A percentile compares a stretch with the other conserved stretches of the same genome.
These are phyloP conservation scores for Bryoerythrophyllum caledonicum DNA, from an alignment of 225 moss, liverwort and hornwort genomes.

Conservation along the genomic window DNA sequence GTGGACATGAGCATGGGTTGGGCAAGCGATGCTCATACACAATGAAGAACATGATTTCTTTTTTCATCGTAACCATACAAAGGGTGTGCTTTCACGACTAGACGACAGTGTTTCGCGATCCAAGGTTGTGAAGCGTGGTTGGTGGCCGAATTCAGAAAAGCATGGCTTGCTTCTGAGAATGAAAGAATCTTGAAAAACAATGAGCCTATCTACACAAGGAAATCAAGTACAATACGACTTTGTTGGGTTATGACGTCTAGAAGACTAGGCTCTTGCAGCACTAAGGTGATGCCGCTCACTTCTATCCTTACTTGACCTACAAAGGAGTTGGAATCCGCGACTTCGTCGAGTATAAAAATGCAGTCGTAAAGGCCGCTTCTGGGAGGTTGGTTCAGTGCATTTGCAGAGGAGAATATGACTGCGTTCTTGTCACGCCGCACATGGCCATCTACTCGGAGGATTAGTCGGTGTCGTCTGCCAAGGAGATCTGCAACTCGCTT, in stretches of 20 bases:
- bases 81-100: neutral
- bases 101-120: neutral
- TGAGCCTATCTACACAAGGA: constrained; percentile 19
- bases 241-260: constrained; percentile 47
- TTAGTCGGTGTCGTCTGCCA: constrained; percentile 71
- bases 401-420: constrained; percentile 40
- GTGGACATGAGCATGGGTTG: neutral
- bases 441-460: constrained; percentile 52
- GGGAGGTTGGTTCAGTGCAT: constrained; percentile 77
- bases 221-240: constrained; percentile 49
- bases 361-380: constrained; percentile 64
- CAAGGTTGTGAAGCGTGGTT: neutral
- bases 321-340: constrained; percentile 30
- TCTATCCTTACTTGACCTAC: constrained; percentile 42
- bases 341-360: constrained; percentile 41
- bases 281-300: constrained; percentile 31
- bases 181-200: constrained; percentile 24
- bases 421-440: constrained; percentile 33
- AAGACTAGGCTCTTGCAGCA: constrained; percentile 46
- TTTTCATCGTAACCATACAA: neutral
- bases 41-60: neutral
- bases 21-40: no score
- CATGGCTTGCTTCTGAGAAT: constrained; percentile 6
- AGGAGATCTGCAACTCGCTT: constrained; percentile 73
- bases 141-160: constrained; percentile 1